Evolutionary conservation across 169 alveolate genomes (phyloP), one percentile per base, ranked within the genome.

Genomic region (Toxoplasma gondii): DNA sequence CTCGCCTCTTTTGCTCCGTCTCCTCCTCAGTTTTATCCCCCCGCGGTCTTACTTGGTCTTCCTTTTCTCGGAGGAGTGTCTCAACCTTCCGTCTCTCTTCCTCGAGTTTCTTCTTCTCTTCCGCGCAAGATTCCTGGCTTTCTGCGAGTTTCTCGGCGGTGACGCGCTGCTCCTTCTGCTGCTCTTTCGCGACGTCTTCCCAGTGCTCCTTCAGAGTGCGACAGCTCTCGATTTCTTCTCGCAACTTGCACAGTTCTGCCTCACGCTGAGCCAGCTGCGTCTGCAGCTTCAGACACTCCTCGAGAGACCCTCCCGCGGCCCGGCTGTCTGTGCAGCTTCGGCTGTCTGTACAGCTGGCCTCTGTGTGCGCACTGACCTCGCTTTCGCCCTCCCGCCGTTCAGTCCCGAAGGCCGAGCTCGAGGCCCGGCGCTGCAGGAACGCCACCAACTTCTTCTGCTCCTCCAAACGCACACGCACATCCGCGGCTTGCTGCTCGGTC

Each of bases 131-230:
- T 27, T 64, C 43, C 94, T 91, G 82, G 70, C 49, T 87, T 83
- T 78, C 80, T 88, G 45, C 90, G 43, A 74, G 88, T 53, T 91
- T 87, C 91, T 74, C 94, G 31, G 54, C 83, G 69, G 82, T 38
- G 69, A 74, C 81, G 45, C 78, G 94, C 91, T 91, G 94, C 83
- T 88, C 54, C 41, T 39, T 80, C 83, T 88, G 92, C 36, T 87
- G 88, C 83, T 91, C 94, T 4, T 34, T 74, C 4, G 94, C 94
- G 2, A 88, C 94, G n/a, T 91, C 90, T 83, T 91, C 88, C 94
- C 94, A 91, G 67, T 91, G 94, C 91, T 91, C 88, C 94, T 91
- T 91, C 69, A 91, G 69, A 29, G 94, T 87, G 53, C 78, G 74
- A 91, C 91, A 91, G 91, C 94, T 91, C 84, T 91, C 94, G 39